Base-by-base conservation (phyloP, 371 early-diverging fungal species). In the Apophysomyces elegans region DNA sequence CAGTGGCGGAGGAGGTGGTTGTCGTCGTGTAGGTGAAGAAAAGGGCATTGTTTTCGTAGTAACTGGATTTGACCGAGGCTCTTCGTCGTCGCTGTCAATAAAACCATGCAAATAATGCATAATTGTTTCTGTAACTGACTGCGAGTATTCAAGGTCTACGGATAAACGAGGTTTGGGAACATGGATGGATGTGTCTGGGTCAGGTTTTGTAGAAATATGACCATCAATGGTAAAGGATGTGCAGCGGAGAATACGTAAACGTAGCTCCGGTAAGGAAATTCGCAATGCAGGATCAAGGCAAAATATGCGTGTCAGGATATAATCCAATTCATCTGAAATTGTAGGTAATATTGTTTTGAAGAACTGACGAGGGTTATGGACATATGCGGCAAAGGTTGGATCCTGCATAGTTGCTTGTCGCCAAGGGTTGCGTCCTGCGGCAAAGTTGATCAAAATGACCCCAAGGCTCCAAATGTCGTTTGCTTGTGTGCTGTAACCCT, bases 381-480 rank as follows among this genome's bases (percentile, higher is more conserved):
- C 71, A 71, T 85, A 94, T 45, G 88, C 82, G 37, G 78, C 72
- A 77, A 93, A 95, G 16, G 93, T 84, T 11, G 88, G 79, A 63
- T 93, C 92, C 7, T 81, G 70, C 56, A 84, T 62, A 58, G 83
- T 83, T 8, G 93, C 93, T 69, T 89, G 88, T 63, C 88, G 90
- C 94, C 94, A 93, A 7, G 94, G 93, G 69, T 93, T 93, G 56
- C 90, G 82, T 26, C 92, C 90, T 18, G 87, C 88, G 62, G 86
- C 81, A 59, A 93, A 80, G 68, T 91, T 94, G 65, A 92, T 88
- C 35, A 93, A 74, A 63, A 96, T 91, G 36, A 95, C 84, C 16
- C 95, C 95, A 35, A 93, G 73, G 38, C 91, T 88, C 93, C 94
- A 94, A 18, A 93, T 86, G 70, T 95, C 95, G 66, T 89, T 92